phyloP scores from a whole-genome alignment of 2,329 filamentous ascomycete genomes.

The Westerdykella aurantiaca region DNA sequence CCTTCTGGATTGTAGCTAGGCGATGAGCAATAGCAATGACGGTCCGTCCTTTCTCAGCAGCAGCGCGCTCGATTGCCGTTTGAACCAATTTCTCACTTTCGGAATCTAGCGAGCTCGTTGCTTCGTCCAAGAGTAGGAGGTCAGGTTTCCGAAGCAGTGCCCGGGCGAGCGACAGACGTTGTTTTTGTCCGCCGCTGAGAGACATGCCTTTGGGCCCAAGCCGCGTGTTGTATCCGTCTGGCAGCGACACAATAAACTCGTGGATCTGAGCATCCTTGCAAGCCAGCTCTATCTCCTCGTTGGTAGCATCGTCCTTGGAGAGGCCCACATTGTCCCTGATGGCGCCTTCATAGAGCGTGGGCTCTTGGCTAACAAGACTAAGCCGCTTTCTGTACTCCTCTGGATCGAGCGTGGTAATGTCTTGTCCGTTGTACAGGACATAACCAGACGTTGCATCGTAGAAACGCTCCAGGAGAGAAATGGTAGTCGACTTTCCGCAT shows the following conservation, averaged over 20 bases:
- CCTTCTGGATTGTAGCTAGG: constrained; percentile 30
- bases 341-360: constrained; percentile 42
- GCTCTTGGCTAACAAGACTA: constrained; percentile 44
- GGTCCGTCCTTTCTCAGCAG: constrained; percentile 13
- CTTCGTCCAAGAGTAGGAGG: constrained; percentile 34
- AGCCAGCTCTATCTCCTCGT: constrained; percentile 26
- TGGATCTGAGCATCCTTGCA: constrained; percentile 36
- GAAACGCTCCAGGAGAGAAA: constrained; percentile 58
- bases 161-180: constrained; percentile 30
- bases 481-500: constrained; percentile 67
- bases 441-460: constrained; percentile 61
- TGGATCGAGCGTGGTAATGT: constrained; percentile 34
- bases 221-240: constrained; percentile 30
- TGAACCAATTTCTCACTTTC: constrained; percentile 22
- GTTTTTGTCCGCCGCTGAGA: constrained; percentile 33
- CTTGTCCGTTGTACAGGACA: constrained; percentile 50
- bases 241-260: constrained; percentile 33
- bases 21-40: constrained; percentile 24
- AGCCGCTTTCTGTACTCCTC: constrained; percentile 38
- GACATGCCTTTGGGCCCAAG: constrained; percentile 34
- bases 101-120: constrained; percentile 15
- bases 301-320: constrained; percentile 26
- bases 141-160: constrained; percentile 29
- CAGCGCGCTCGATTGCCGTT: constrained; percentile 20
- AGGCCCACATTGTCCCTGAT: constrained; percentile 38